phyloP scores from a whole-genome alignment of 2,329 filamentous ascomycete genomes.

The Sporothrix inflata region DNA sequence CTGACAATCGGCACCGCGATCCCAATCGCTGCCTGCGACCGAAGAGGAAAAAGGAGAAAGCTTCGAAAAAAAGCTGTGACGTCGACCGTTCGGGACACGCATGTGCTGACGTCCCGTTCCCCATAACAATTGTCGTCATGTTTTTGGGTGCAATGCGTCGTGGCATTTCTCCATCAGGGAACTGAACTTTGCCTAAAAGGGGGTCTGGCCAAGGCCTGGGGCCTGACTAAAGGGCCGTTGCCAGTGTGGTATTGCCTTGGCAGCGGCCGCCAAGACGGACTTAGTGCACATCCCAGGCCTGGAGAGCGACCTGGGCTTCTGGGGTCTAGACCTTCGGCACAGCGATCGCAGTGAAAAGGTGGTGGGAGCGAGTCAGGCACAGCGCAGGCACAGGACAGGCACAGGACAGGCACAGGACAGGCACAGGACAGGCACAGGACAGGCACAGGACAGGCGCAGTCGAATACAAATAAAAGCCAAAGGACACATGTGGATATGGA shows the following conservation, averaged over 20 bases:
- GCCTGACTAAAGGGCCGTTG: slow-evolving; percentile 3
- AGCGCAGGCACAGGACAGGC: neutral
- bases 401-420: neutral
- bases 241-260: neutral
- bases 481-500: neutral
- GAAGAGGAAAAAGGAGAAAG: neutral
- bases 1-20: neutral
- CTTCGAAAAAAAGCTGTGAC: neutral
- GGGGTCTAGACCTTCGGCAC: neutral
- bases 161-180: neutral
- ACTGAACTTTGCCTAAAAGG: neutral
- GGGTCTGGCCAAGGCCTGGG: slow-evolving; percentile 1
- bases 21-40: neutral
- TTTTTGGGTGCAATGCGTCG: no score
- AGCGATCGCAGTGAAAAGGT: no score
- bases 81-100: slow-evolving; percentile 6
- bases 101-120: slow-evolving; percentile 17
- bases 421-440: neutral
- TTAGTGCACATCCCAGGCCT: slow-evolving; percentile 1
- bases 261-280: slow-evolving; percentile 21
- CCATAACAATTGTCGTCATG: neutral
- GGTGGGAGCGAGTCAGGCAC: slow-evolving; percentile 8
- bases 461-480: neutral
- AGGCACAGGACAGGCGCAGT: neutral
- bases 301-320: neutral